Evolutionary conservation across 495 filamentous ascomycete species (phyloP), one percentile per base, ranked within the genome.

Genomic region (Tuber umbilicatum): DNA sequence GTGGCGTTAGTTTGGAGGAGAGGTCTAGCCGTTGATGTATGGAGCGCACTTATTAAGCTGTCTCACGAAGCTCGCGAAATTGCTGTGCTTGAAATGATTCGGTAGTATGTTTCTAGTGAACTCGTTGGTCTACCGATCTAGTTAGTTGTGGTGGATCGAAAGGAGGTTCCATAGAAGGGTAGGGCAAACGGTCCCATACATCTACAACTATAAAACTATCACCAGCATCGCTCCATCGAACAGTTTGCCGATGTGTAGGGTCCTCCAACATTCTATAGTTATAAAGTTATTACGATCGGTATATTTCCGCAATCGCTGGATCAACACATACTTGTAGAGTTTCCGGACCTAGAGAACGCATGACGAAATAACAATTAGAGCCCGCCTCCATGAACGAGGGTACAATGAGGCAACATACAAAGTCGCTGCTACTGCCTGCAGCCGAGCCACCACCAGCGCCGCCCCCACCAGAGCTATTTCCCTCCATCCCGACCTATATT

Each of bases 21-120:
- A 27, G 16, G 71, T 72, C 69, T 50, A n/a, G 72, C 47, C 69
- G 43, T 45, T 68, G 27, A 50, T 50, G 31, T 16, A 41, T 73
- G 69, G 76, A 55, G 80, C 77, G 84, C 97, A 99, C 83, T 99
- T 99, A 86, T 99, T 99, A 70, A 99, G 86, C 84, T 99, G 95
- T 79, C 95, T 92, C 67, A 99, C 95, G 79, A 99, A 99, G 85
- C 93, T 97, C 64, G 96, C 95, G 83, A 99, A 98, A 83, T 99
- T 99, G 89, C 93, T 97, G 84, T 98, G 94, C 85, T 98, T 99
- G 87, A 98, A 98, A 83, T 99, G 95, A 82, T 97, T 97, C 0
- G 95, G 96, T 31, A 99, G 87, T 78, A 99, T 97, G 70, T 91
- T 91, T 83, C 97, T 98, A 68, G 95, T 98, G 82, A 99, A 99